Conservation (phyloP, 768 basidiomycete genomes). For the Calvatia gigantea region DNA sequence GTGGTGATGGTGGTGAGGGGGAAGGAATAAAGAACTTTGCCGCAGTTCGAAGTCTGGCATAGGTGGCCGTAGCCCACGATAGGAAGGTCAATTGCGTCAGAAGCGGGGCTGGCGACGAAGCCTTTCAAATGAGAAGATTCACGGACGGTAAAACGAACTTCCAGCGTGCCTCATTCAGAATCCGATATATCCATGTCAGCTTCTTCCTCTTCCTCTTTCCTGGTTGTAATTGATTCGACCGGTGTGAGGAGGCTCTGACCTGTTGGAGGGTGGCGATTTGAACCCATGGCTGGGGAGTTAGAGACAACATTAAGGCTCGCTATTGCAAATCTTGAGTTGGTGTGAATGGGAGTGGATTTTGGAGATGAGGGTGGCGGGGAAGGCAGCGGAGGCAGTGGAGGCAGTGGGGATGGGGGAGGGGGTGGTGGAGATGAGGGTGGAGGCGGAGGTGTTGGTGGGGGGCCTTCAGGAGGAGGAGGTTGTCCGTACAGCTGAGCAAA, state of each 20-base stretch:
- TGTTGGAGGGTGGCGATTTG: background rate
- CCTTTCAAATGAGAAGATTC: background rate
- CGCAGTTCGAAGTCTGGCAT: too few species aligned
- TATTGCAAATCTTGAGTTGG: constrained; percentile 11
- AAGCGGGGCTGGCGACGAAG: background rate
- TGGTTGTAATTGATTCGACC: background rate
- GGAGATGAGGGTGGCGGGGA: constrained; percentile 16
- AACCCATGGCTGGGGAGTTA: background rate
- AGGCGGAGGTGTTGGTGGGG: constrained; percentile 34
- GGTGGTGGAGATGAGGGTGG: constrained; percentile 27
- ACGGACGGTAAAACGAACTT: background rate
- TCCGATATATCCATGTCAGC: constrained; percentile 37
- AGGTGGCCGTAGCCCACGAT: too few species aligned
- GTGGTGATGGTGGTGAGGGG: too few species aligned
- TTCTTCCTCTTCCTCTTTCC: constrained; percentile 15
- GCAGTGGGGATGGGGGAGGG: constrained; percentile 10
- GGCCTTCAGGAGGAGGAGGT: constrained; percentile 27
- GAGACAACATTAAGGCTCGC: constrained; percentile 2
- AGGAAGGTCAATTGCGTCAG: background rate
- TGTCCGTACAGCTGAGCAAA: constrained; percentile 22
- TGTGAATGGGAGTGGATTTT: constrained; percentile 16
- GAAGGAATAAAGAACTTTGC: too few species aligned
- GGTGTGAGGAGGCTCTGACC: background rate
- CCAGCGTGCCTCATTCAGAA: constrained; percentile 18
- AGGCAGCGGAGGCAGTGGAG: constrained; percentile 13